Evolutionary conservation across 495 filamentous ascomycete genomes (phyloP).

Genomic region (Penicillium waksmanii): DNA sequence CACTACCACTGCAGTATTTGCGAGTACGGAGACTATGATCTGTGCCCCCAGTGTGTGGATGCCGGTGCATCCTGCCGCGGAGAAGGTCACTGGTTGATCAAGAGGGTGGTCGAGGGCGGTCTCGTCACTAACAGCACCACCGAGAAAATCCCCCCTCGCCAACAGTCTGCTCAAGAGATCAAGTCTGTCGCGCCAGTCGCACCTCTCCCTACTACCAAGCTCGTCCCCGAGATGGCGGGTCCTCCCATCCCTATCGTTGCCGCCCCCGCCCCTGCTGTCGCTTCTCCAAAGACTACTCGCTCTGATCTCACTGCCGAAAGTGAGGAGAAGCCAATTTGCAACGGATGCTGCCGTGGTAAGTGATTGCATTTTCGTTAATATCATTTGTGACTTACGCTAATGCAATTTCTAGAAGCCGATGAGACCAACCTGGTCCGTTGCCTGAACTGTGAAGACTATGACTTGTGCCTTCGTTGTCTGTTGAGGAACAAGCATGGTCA

Average conservation of each 20-base stretch:
- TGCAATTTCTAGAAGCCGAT: conserved; percentile 58
- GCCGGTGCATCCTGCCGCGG: conserved; percentile 74
- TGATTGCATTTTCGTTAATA: neutral
- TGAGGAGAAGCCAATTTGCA: conserved; percentile 78
- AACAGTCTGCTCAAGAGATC: conserved; percentile 21
- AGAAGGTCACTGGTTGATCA: conserved; percentile 89
- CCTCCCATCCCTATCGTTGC: neutral
- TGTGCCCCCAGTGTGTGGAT: conserved; percentile 80
- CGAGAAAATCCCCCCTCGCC: conserved; percentile 72
- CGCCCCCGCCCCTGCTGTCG: neutral
- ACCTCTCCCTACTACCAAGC: conserved; percentile 13
- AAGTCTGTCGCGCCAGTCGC: conserved; percentile 24
- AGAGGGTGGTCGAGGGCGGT: conserved; percentile 78
- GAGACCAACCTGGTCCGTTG: conserved; percentile 85
- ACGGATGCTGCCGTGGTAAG: conserved; percentile 82
- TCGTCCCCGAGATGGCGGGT: conserved; percentile 18
- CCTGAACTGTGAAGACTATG: conserved; percentile 82
- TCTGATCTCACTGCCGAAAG: conserved; percentile 18
- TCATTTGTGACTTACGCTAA: neutral
- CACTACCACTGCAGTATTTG: conserved; percentile 97
- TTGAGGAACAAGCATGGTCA: conserved; percentile 81
- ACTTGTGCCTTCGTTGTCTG: conserved; percentile 86
- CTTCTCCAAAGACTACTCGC: neutral
- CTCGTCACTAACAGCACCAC: conserved; percentile 82
- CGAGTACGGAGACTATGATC: conserved; percentile 91